Percentiles rank a stretch among this genome's conserved stretches.
Evolutionary conservation across 768 basidiomycete genomes (phyloP).

Genomic region (Hygrophorus pudorinus): DNA sequence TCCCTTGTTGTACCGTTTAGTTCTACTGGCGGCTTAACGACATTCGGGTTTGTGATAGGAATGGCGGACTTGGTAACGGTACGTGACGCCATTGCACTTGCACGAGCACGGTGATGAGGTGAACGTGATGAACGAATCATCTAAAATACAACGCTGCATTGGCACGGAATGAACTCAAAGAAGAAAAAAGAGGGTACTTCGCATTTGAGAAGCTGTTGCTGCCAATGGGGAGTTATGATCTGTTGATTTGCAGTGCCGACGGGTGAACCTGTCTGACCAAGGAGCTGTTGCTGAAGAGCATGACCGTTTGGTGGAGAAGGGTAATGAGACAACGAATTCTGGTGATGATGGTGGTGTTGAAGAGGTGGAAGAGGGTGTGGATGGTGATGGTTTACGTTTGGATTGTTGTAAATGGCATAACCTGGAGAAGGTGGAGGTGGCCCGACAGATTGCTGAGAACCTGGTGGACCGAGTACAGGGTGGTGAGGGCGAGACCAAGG

Average conservation of each 20-base stretch:
- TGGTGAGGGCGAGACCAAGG: conserved; percentile 62
- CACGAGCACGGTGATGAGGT: conserved; percentile 89
- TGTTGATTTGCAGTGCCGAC: conserved; percentile 38
- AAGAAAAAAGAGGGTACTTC: conserved; percentile 52
- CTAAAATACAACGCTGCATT: conserved; percentile 28
- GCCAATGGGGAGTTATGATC: conserved; percentile 80
- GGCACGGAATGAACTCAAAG: conserved; percentile 9
- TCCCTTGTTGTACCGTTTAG: conserved; percentile 22
- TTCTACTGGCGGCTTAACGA: conserved; percentile 38
- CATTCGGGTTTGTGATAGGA: conserved; percentile 86
- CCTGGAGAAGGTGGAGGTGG: conserved; percentile 66
- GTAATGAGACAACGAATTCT: conserved; percentile 70
- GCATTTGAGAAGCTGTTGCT: conserved; percentile 85
- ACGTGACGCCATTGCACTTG: conserved; percentile 90
- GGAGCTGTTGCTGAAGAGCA: conserved; percentile 44
- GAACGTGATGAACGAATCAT: conserved; percentile 78
- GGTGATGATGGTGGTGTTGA: conserved; percentile 64
- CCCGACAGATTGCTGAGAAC: conserved; percentile 45
- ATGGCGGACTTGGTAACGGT: conserved; percentile 81
- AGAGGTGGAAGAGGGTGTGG: conserved; percentile 41
- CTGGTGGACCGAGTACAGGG: conserved; percentile 34
- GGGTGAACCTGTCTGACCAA: conserved; percentile 46
- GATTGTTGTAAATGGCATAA: conserved; percentile 70
- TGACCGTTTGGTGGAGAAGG: conserved; percentile 71
- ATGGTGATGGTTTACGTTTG: conserved; percentile 50